Evolutionary conservation across 768 basidiomycete genomes (phyloP).

Genomic region (Coprinopsis cinerea): DNA sequence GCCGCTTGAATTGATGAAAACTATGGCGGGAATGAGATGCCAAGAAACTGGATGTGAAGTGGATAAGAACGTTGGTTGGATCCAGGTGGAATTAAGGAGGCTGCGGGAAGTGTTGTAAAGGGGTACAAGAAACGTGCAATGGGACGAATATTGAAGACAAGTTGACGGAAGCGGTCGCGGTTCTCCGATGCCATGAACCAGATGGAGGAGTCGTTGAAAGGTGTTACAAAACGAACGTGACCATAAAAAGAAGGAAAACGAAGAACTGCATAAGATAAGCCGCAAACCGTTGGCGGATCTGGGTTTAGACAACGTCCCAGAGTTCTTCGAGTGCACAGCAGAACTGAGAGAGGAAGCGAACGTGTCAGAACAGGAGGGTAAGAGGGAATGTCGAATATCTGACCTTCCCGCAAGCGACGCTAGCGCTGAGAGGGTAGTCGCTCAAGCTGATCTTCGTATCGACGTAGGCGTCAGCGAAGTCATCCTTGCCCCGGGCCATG

Average conservation of each 20-base stretch:
- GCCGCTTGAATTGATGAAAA: conserved; percentile 3
- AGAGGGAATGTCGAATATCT: conserved; percentile 18
- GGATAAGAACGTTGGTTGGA: too few species aligned
- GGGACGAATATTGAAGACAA: too few species aligned
- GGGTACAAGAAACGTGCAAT: too few species aligned
- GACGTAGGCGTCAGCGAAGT: conserved; percentile 92
- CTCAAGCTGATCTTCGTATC: conserved; percentile 98
- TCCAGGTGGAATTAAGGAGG: too few species aligned
- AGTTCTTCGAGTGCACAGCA: conserved; percentile 91
- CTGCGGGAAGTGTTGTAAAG: too few species aligned
- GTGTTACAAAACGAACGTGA: too few species aligned
- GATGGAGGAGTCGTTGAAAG: not conserved
- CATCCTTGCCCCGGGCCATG: conserved; percentile 94
- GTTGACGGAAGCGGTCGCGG: not conserved
- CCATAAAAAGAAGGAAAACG: too few species aligned
- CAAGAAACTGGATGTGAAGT: not conserved
- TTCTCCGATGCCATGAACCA: conserved; percentile 12
- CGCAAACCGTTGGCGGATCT: too few species aligned
- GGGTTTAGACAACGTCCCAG: conserved; percentile 76
- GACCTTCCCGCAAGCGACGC: conserved; percentile 96
- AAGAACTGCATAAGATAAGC: too few species aligned
- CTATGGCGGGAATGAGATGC: conserved; percentile 7
- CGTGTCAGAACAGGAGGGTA: not conserved
- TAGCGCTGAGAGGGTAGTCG: conserved; percentile 87
- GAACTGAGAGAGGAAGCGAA: conserved; percentile 43